phyloP scores from a whole-genome alignment of 176 grass and related monocot genomes.

The Avena insularis region DNA sequence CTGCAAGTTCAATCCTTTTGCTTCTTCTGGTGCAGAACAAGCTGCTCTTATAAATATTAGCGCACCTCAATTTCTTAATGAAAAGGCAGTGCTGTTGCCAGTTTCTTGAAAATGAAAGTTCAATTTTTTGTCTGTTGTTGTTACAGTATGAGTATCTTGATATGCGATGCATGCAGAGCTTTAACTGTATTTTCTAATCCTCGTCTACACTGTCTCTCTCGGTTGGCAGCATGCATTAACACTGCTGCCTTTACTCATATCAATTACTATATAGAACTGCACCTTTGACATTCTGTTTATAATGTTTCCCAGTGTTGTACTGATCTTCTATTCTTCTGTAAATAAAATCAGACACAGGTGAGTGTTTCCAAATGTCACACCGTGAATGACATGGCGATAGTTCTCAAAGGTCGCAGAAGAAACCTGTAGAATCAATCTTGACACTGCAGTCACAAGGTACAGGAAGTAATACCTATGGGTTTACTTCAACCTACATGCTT shows the following conservation, averaged over 20 bases:
- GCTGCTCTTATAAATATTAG: background rate
- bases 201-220: background rate
- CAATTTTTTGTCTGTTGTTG: background rate
- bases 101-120: background rate
- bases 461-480: constrained; percentile 40
- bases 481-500: constrained; percentile 50
- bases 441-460: constrained; percentile 45
- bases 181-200: background rate
- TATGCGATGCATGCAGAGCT: constrained; percentile 3
- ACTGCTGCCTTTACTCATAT: constrained; percentile 14
- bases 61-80: background rate
- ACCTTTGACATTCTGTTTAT: background rate
- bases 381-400: constrained; percentile 52
- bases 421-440: constrained; percentile 67
- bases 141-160: background rate
- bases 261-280: background rate
- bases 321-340: constrained; percentile 15
- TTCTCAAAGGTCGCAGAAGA: constrained; percentile 58
- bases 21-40: background rate
- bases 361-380: constrained; percentile 52
- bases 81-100: background rate
- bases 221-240: background rate
- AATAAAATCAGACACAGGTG: constrained; percentile 57
- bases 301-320: background rate
- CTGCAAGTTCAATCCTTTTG: background rate